phyloP scores from a whole-genome alignment of 2,329 filamentous ascomycete genomes.

The Fusarium hainanense region DNA sequence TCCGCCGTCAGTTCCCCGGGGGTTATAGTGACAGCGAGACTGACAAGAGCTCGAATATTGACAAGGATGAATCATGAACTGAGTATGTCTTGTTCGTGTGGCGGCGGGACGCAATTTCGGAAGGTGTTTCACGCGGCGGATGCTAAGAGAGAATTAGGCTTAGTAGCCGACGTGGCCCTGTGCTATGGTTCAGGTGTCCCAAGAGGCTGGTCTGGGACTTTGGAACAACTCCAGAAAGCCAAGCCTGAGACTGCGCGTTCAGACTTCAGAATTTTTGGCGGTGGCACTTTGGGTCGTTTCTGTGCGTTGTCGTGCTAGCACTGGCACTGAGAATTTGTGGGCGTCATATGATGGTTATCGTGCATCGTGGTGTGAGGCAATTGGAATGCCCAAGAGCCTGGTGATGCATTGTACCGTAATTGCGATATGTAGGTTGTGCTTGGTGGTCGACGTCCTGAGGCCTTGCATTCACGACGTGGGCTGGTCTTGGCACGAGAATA shows the following conservation, averaged over 20 bases:
- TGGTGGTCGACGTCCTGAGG: constrained; percentile 10
- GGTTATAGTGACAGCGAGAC: constrained; percentile 18
- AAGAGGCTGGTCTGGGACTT: constrained; percentile 27
- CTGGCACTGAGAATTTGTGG: not conserved
- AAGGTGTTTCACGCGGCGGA: constrained; percentile 46
- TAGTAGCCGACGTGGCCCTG: constrained; percentile 45
- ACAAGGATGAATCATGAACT: constrained; percentile 15
- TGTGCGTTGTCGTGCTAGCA: constrained; percentile 3
- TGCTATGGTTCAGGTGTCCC: constrained; percentile 22
- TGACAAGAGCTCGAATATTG: constrained; percentile 19
- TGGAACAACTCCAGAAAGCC: constrained; percentile 25
- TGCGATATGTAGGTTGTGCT: not conserved
- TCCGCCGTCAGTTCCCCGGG: constrained; percentile 17
- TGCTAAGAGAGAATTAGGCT: constrained; percentile 38
- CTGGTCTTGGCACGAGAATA: constrained; percentile 21
- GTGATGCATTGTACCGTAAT: constrained; percentile 5
- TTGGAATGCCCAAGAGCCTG: constrained; percentile 27
- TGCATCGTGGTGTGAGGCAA: constrained; percentile 30
- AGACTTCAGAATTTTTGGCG: constrained; percentile 10
- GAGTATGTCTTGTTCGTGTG: constrained; percentile 29
- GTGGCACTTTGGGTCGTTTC: constrained; percentile 5
- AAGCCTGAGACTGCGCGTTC: constrained; percentile 18
- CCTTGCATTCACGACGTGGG: constrained; percentile 22
- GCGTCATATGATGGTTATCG: constrained; percentile 29
- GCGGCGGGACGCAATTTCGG: constrained; percentile 52